Base-by-base conservation (phyloP, 176 grass and related monocot species). In the Tillandsia fasciculata region DNA sequence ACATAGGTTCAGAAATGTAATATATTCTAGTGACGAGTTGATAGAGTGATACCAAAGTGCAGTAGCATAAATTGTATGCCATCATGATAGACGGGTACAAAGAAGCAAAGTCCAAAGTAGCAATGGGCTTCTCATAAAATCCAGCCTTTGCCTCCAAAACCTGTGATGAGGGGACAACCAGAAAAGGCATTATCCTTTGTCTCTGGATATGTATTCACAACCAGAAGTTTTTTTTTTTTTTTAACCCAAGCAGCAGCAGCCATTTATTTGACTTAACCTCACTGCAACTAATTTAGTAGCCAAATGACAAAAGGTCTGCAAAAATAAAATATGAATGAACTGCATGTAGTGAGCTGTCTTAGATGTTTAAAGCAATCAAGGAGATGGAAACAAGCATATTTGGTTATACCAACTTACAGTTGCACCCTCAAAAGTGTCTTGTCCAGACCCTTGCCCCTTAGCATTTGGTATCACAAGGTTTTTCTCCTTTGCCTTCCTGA, bases 21-120 rank as follows among this genome's bases (percentile, higher is more conserved):
- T 18, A 59, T 59, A 59, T 59, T 56, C 54, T 59, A 59, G 54
- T 1, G 17, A 59, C 14, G 8, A 20, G 14, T 20, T 59, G n/a
- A 59, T 59, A 67, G 12, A 54, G 20, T 53, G 74, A 24, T 97
- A 97, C 93, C 86, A 97, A 89, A 73, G 89, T 97, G 82, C 93
- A 97, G 67, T 97, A 97, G 72, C 93, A 97, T 63, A 97, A 72
- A 81, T 97, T 97, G 83, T 97, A 91, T 63, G 93, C 93, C 93
- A 97, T 97, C 93, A 97, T 97, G 73, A 97, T 92, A 69, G 93
- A 97, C 75, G 93, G 93, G 81, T 97, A 97, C 72, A 97, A 77
- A 66, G 93, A 97, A 90, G 93, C 93, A 79, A 97, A 97, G 78
- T 97, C 93, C 82, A 97, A 87, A 79, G 93, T 97, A 69, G 93